Evolutionary conservation across 768 basidiomycete genomes (phyloP), one percentile per base, ranked within the genome.

Genomic region (Serendipita vermifera): DNA sequence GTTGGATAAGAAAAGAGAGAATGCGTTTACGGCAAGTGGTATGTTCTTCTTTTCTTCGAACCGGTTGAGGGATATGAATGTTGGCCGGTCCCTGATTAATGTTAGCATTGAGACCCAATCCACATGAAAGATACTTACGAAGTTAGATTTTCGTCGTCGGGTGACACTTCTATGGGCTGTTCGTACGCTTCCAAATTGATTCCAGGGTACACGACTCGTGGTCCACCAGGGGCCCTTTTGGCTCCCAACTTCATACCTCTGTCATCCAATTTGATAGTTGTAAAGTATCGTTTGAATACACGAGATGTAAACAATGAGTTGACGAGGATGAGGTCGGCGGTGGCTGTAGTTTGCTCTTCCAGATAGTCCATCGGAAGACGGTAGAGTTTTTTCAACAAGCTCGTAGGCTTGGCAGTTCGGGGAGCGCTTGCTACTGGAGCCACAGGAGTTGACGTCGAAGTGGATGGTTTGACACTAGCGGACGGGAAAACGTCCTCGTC

Each of bases 1-100:
- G 9, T 29, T 65, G 39, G 66, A 68, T 38, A 70, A 69, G 33
- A 89, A 66, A 11, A 70, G 67, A 1, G 85, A 81, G 63, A 92
- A 97, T 0, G 93, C 72, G 38, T 81, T 70, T 4, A 98, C 72
- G 0, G 93, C 96, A 2, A 99, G 74, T 1, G 77, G 77, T 0
- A 76, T 76, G 62, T 98, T 94, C 71, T 99, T 99, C 74, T 98
- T 98, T 63, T 76, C 79, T 69, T 99, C 96, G 64, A 94, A 98
- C 2, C 94, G 85, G 66, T 99, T 98, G 33, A 98, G 71, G 3
- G 93, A 89, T 0, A 97, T 64, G 3, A 98, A 68, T 0, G 88
- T 91, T 0, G 85, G 87, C 3, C 75, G 74, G 32, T 77, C 67
- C 14, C 13, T 35, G 33, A 9, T 24, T 29, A 31, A n/a, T 55